Conservation (phyloP, 129 eudicot genomes). For the Arctium minus region DNA sequence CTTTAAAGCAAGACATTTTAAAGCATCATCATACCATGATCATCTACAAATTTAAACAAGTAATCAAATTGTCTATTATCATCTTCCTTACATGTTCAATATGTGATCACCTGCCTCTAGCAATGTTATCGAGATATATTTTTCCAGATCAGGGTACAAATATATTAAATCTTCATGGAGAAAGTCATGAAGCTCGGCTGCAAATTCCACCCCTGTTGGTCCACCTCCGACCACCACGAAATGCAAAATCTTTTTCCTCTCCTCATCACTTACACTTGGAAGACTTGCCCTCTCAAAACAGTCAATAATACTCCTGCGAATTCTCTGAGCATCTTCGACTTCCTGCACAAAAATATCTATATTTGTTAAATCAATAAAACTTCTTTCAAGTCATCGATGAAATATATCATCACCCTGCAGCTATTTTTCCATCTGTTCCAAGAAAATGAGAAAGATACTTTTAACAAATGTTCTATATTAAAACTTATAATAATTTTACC, state of each 20-base stretch:
- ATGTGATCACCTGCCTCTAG: conserved; percentile 77
- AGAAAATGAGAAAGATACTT: neutral
- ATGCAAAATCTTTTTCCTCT: conserved; percentile 65
- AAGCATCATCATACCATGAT: neutral
- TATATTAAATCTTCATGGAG: conserved; percentile 54
- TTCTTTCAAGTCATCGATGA: neutral
- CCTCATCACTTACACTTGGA: conserved; percentile 63
- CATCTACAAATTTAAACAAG: neutral
- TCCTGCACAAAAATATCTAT: conserved; percentile 36
- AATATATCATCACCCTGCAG: neutral
- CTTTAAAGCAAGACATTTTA: conserved; percentile 25
- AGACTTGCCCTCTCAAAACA: conserved; percentile 82
- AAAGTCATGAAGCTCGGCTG: conserved; percentile 85
- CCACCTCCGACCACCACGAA: conserved; percentile 93
- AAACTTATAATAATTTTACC: neutral
- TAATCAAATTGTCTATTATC: neutral
- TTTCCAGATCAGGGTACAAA: conserved; percentile 52
- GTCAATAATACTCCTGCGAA: conserved; percentile 63
- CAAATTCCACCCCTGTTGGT: conserved; percentile 84
- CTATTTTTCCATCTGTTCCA: neutral
- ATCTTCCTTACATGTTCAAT: conserved; percentile 56
- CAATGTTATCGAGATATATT: conserved; percentile 56
- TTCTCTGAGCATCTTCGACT: conserved; percentile 71
- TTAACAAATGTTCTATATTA: neutral
- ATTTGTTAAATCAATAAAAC: neutral